Evolutionary conservation across 1,284 basidiomycete species (phyloP).

Genomic region (Cutaneotrichosporon sp.): DNA sequence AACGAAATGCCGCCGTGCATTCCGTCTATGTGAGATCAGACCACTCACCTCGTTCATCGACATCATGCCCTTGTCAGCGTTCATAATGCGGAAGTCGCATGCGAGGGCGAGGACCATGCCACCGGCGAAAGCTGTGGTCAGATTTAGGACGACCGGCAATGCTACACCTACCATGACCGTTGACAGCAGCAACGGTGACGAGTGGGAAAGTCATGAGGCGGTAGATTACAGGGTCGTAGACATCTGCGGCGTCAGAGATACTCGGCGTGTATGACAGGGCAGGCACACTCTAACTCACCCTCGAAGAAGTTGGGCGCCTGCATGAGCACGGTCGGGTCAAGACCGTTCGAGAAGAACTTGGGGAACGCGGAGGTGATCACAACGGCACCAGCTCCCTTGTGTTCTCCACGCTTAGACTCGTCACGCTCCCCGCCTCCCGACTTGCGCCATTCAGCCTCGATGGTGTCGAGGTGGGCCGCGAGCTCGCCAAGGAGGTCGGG

Average conservation of each 20-base stretch:
- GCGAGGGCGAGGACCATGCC: slow-evolving; percentile 72
- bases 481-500: slow-evolving; percentile 39
- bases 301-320: slow-evolving; percentile 66
- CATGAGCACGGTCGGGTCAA: slow-evolving; percentile 59
- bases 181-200: slow-evolving; percentile 74
- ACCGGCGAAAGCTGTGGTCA: slow-evolving; percentile 65
- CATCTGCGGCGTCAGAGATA: slow-evolving; percentile 32
- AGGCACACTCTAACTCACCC: slow-evolving; percentile 54
- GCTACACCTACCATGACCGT: slow-evolving; percentile 63
- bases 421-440: slow-evolving; percentile 45
- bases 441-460: slow-evolving; percentile 72
- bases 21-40: too few species aligned
- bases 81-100: slow-evolving; percentile 89
- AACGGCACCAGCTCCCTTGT: slow-evolving; percentile 57
- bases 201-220: slow-evolving; percentile 50
- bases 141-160: neutral
- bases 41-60: slow-evolving; percentile 82
- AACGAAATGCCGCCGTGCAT: too few species aligned
- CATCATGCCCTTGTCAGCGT: slow-evolving; percentile 72
- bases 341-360: slow-evolving; percentile 86
- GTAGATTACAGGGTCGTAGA: slow-evolving; percentile 44
- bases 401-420: slow-evolving; percentile 48
- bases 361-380: slow-evolving; percentile 69
- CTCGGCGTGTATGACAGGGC: too few species aligned
- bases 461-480: slow-evolving; percentile 59